Evolutionary conservation across 2,329 filamentous ascomycete species (phyloP), one percentile per base, ranked within the genome.

Genomic region (Epichloe amarillans): DNA sequence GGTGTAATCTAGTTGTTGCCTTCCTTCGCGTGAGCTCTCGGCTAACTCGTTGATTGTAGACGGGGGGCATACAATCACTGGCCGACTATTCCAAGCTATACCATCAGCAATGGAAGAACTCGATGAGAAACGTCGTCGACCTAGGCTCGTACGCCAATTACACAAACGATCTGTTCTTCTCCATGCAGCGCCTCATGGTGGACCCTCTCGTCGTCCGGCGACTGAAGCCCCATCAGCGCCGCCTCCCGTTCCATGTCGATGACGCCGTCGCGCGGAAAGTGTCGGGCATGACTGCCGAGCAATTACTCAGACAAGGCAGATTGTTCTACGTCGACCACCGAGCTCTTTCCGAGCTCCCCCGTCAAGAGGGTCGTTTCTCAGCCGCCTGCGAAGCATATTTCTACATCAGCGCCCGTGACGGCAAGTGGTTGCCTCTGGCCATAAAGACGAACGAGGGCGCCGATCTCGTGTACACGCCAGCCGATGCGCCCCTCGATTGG

Each of bases 381-480:
- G 70, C 68, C 2, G 67, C 69, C 10, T 73, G 68, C 53, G 66
- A 69, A 43, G 72, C 69, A 0, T 71, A 71, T 53, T 76, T 76
- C 58, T 75, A 67, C 58, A 69, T 75, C 41, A 58, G 68, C 48
- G 55, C 63, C 1, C 51, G 53, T n/a, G 65, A 63, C 4, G 64
- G 63, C 11, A 59, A 74, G 39, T 73, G 75, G 53, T 58, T 76
- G 5, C 73, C 73, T 3, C 61, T 76, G 21, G 72, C 72, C 3
- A 72, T 76, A 54, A 67, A 69, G 53, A 70, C 71, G n/a, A 72
- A 73, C 51, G 61, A 63, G 14, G 66, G 66, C 15, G 37, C 45
- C 26, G 55, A 59, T 11, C 47, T 61, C 26, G 62, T 69, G 5
- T 76, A 76, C 58, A 76, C 73, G 3, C 72, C 72, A 2, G 56